Evolutionary conservation across 768 basidiomycete species (phyloP).

Genomic region (Boletus bicolor): DNA sequence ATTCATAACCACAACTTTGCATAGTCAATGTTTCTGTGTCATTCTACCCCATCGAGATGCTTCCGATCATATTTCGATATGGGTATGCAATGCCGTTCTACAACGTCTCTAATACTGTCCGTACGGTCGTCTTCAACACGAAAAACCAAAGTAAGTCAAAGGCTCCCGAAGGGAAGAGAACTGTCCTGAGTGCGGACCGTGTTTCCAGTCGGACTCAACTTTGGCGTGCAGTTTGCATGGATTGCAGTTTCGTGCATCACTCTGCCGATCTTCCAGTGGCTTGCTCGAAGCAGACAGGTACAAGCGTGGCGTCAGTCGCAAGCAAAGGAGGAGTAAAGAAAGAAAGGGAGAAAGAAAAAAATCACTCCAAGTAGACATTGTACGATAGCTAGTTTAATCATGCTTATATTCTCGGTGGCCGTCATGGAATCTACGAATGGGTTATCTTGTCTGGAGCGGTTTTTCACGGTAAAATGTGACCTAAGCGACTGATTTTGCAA

Average conservation of each 20-base stretch:
- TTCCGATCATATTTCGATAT: slow-evolving; percentile 59
- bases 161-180: neutral
- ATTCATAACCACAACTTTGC: neutral
- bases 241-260: slow-evolving; percentile 51
- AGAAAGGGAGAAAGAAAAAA: neutral
- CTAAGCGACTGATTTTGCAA: neutral
- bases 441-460: neutral
- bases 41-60: slow-evolving; percentile 53
- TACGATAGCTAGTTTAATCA: neutral
- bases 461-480: neutral
- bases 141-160: slow-evolving; percentile 50
- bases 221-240: slow-evolving; percentile 60
- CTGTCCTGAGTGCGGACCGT: neutral
- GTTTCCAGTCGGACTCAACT: slow-evolving; percentile 55
- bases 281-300: slow-evolving; percentile 29
- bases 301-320: slow-evolving; percentile 18
- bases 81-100: slow-evolving; percentile 74
- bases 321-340: slow-evolving; percentile 1
- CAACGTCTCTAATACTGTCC: slow-evolving; percentile 58
- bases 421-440: neutral
- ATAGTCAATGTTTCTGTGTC: slow-evolving; percentile 58
- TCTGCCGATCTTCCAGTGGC: slow-evolving; percentile 49
- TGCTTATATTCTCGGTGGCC: neutral
- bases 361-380: neutral
- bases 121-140: slow-evolving; percentile 64